Conservation (phyloP, 2,329 filamentous ascomycete genomes). For the Pyrenochaeta sp. region DNA sequence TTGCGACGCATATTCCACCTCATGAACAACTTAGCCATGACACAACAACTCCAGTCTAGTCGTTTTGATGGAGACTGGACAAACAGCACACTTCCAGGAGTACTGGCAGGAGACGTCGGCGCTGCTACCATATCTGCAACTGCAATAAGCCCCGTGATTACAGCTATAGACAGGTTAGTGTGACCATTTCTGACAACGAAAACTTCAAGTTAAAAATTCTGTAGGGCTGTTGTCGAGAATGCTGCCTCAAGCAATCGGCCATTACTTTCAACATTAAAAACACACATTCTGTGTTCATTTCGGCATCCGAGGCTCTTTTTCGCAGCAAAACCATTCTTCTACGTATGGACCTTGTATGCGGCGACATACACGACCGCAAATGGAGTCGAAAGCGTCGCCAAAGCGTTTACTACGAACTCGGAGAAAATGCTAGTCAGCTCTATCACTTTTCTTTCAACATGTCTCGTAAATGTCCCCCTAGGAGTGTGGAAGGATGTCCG, state of each 20-base stretch:
- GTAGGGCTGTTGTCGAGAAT: constrained; percentile 38
- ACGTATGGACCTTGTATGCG: constrained; percentile 40
- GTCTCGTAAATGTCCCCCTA: constrained; percentile 36
- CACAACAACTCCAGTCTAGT: constrained; percentile 14
- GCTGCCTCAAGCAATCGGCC: constrained; percentile 24
- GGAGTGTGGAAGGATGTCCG: constrained; percentile 41
- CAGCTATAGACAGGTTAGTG: constrained; percentile 39
- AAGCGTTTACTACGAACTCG: constrained; percentile 14
- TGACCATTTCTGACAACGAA: background rate
- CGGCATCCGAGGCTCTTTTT: constrained; percentile 35
- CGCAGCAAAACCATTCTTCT: constrained; percentile 35
- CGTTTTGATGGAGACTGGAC: constrained; percentile 6
- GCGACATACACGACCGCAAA: constrained; percentile 40
- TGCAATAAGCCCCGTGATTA: constrained; percentile 32
- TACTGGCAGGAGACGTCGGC: constrained; percentile 33
- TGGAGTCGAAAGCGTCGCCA: constrained; percentile 27
- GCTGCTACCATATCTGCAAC: constrained; percentile 36
- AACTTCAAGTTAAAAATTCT: background rate
- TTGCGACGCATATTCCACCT: background rate
- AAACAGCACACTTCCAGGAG: constrained; percentile 10
- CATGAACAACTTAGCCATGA: constrained; percentile 8
- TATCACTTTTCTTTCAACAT: constrained; percentile 36
- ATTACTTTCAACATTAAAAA: constrained; percentile 23
- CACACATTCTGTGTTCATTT: constrained; percentile 29
- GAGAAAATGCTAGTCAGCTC: constrained; percentile 27